Evolutionary conservation across 2,329 filamentous ascomycete genomes (phyloP).

Genomic region (Diaporthe australafricana): DNA sequence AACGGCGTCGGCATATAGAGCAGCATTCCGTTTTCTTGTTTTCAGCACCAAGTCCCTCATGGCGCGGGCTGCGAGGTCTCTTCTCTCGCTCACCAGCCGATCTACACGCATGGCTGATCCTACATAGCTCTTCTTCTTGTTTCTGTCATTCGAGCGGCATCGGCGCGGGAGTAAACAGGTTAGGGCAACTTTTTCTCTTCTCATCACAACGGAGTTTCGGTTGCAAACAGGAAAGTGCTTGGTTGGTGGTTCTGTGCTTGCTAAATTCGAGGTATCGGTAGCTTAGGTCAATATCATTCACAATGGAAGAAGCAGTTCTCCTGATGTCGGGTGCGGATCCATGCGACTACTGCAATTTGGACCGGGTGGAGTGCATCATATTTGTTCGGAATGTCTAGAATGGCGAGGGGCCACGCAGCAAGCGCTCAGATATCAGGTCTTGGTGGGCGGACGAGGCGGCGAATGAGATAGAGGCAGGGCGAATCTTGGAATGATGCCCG

Average conservation of each 20-base stretch:
- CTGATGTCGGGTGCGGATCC: neutral
- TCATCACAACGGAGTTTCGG: conserved; percentile 5
- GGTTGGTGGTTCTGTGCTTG: neutral
- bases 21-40: conserved; percentile 13
- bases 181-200: neutral
- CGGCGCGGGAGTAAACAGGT: conserved; percentile 2
- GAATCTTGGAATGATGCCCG: neutral
- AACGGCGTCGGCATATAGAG: conserved; percentile 28
- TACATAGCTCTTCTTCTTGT: conserved; percentile 5
- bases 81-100: neutral
- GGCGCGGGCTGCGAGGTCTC: neutral
- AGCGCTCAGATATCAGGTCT: too few relatives aligned
- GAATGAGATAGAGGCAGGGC: neutral
- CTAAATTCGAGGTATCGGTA: neutral
- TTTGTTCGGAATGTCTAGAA: neutral
- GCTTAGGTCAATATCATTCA: conserved; percentile 4
- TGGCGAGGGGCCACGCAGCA: too few relatives aligned
- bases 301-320: conserved; percentile 12
- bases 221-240: neutral
- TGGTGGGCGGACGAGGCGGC: too few relatives aligned
- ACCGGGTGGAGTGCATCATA: too few relatives aligned
- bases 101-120: neutral
- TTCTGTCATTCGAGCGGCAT: conserved; percentile 15
- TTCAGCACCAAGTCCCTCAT: neutral
- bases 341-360: neutral